Percentiles rank a stretch among this genome's conserved stretches.
Conservation (phyloP, 1,139 yeast genomes). For the Geotrichum candidum region DNA sequence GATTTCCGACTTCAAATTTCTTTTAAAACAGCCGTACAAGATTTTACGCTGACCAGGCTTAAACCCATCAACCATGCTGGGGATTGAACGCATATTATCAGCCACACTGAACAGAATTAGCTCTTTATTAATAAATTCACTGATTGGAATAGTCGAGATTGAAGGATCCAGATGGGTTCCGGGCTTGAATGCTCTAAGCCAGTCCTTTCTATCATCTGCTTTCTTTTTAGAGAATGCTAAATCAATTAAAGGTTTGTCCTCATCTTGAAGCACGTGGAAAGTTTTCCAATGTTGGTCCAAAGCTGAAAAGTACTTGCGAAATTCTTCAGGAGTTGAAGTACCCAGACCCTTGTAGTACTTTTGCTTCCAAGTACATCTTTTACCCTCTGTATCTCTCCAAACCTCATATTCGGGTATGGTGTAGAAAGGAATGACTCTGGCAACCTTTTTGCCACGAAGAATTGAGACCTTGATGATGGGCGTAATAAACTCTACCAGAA, state of each 20-base stretch:
- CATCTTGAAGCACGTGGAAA: slow-evolving; percentile 76
- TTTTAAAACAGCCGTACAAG: slow-evolving; percentile 78
- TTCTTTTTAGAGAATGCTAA: slow-evolving; percentile 91
- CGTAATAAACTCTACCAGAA: slow-evolving; percentile 87
- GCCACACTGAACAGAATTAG: slow-evolving; percentile 94
- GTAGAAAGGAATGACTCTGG: slow-evolving; percentile 65
- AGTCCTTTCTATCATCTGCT: slow-evolving; percentile 96
- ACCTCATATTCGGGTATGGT: slow-evolving; percentile 93
- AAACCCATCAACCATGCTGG: slow-evolving; percentile 89
- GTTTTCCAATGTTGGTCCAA: slow-evolving; percentile 80
- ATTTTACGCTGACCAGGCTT: slow-evolving; percentile 98
- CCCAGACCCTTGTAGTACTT: slow-evolving; percentile 99
- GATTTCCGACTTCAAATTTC: slow-evolving; percentile 69
- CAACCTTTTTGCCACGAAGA: slow-evolving; percentile 54
- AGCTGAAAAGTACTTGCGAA: slow-evolving; percentile 82
- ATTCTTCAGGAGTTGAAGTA: slow-evolving; percentile 78
- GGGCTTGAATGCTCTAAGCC: slow-evolving; percentile 85
- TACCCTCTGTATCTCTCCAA: slow-evolving; percentile 87
- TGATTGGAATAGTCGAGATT: slow-evolving; percentile 71
- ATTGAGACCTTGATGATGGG: slow-evolving; percentile 92
- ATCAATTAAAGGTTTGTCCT: slow-evolving; percentile 78
- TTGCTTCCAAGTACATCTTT: slow-evolving; percentile 74
- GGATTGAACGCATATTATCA: slow-evolving; percentile 92
- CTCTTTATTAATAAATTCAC: slow-evolving; percentile 93
- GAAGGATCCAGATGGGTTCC: slow-evolving; percentile 92